Base-by-base conservation (phyloP, 139 green algal species). In the Pseudopediastrum boryanum region DNA sequence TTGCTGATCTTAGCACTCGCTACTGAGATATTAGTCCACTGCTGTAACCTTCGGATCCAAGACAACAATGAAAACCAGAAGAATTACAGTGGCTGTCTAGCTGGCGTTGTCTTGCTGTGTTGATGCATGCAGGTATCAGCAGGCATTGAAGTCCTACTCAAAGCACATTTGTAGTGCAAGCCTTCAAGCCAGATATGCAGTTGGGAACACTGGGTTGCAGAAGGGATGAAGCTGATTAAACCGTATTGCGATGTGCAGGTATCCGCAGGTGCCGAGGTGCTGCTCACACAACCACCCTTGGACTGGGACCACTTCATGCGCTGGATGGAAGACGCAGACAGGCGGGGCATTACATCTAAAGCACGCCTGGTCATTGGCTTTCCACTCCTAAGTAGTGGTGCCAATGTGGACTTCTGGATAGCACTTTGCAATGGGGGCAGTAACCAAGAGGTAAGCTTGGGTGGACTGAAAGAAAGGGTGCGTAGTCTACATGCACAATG, bases 211-310 rank as follows among this genome's bases (percentile, higher is more conserved):
- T n/a, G n/a, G n/a, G n/a, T n/a, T n/a, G n/a, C n/a, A n/a, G n/a
- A n/a, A n/a, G n/a, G n/a, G n/a, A n/a, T n/a, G n/a, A n/a, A n/a
- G n/a, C n/a, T n/a, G n/a, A n/a, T n/a, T n/a, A n/a, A n/a, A n/a
- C n/a, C n/a, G n/a, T n/a, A n/a, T n/a, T n/a, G 16, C 52, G n/a
- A 29, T 19, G 42, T 58, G n/a, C 90, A 95, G 84, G 67, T 89
- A 0, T 82, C 86, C 6, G 73, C 78, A 10, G 92, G 91, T 1
- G 91, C 91, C 23, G 74, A 87, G 46, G 83, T 89, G 25, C 64
- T 96, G 1, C 58, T 96, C 19, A 96, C 92, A 0, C 92, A 96
- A 84, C 92, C 92, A 7, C 90, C 89, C 2, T 71, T 96, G 46
- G 77, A 91, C 41, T 89, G 86, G 85, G 21, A 51, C 3, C 67